Base-by-base conservation (phyloP, 768 basidiomycete genomes). In the Agaricus blazei region DNA sequence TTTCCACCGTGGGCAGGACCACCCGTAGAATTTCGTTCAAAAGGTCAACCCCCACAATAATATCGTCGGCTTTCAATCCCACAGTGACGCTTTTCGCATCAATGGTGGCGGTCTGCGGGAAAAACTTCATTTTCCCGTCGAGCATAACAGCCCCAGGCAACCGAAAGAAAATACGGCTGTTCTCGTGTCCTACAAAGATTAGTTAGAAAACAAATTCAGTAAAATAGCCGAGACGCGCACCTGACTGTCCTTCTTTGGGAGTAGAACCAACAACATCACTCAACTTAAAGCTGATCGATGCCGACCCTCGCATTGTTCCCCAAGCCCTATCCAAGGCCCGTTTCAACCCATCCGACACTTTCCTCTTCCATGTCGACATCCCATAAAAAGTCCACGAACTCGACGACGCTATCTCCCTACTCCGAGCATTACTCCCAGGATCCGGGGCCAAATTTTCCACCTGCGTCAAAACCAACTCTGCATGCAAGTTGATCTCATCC, bases 311-410 rank as follows among this genome's bases (percentile, higher is more conserved):
- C 47, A 82, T 84, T 40, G 74, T 76, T 11, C 84, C 87, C 73
- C 86, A 78, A 26, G 87, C 87, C 51, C 81, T 75, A 58, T 87
- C 84, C 73, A 87, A 79, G 26, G 87, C 81, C 54, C 88, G 74
- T 45, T 74, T 75, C 48, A 88, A 72, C 57, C 87, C 83, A 47
- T 76, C 77, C 36, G 74, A 75, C 52, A 89, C 66, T 28, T 84
- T 78, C 31, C 75, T 78, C 59, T 79, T 84, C 85, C 82, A 87
- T n/a, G 81, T 78, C 3, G 78, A 77, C 67, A 87, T 76, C 59
- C 81, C 78, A 59, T 78, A 72, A 14, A 70, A 65, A 31, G 62
- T 65, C 37, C 67, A 67, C 3, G 59, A 54, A 34, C 60, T 67
- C 9, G 62, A 48, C 47, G 62, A 56, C 27, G 61, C 64, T 52